Base-by-base conservation (phyloP, 768 basidiomycete species). In the Kwoniella newhampshirensis region DNA sequence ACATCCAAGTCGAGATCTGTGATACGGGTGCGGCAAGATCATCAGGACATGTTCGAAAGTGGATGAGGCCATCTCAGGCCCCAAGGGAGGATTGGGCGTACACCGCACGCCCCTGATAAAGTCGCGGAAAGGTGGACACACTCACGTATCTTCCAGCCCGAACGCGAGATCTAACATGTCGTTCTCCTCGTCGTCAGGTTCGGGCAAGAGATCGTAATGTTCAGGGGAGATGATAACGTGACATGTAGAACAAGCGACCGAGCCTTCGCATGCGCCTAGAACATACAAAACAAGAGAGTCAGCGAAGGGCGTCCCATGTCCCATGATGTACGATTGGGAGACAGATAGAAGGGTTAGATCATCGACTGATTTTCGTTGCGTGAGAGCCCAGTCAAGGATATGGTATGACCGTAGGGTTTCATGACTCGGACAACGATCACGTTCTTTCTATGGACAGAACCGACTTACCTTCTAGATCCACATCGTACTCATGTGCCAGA, bases 151-250 rank as follows among this genome's bases (percentile, higher is more conserved):
- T 0, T 91, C 93, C 50, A 98, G 81, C 0, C 91, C 96, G 68
- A 97, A 98, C 3, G 94, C 94, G 82, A 98, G 89, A 76, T 97
- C 94, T 36, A 99, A 83, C 77, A 76, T 77, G 54, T 77, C 93
- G 69, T 97, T 99, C 78, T 99, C 94, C 72, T 99, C 94, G 64
- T 98, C 94, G 53, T 88, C 88, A 3, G 94, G 93, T 70, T 98
- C 94, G 1, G 89, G 87, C 2, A 98, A 82, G 44, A 82, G 74
- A 75, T 97, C 89, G 74, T 92, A 97, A 59, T 86, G 81, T 68
- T 91, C 86, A 20, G 82, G 82, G 23, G 85, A 80, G 51, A 93
- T 81, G 56, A 99, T 90, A 54, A 98, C 84, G 75, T 99, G 94
- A 75, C 94, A 99, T 20, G 94, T 99, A 13, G 94, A 97, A 73